These are phyloP conservation scores for Aquanectria penicillioides DNA, from an alignment of 2,329 filamentous ascomycete species.

Conservation along the genomic window DNA sequence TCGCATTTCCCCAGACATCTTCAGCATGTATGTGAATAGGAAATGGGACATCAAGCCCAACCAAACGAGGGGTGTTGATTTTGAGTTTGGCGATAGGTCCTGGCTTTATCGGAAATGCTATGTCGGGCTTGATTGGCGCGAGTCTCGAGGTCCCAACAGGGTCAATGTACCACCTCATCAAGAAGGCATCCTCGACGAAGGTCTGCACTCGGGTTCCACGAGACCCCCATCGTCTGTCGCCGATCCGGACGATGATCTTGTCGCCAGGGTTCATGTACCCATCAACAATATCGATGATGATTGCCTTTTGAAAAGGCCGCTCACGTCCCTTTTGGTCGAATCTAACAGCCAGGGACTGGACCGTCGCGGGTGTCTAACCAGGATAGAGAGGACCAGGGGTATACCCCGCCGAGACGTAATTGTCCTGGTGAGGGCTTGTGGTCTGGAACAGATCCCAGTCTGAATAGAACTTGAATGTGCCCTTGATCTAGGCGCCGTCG, in stretches of 20 bases:
- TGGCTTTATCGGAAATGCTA: slow-evolving; percentile 38
- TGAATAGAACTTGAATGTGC: slow-evolving; percentile 51
- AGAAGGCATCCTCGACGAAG: slow-evolving; percentile 47
- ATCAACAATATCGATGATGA: slow-evolving; percentile 49
- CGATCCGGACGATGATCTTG: slow-evolving; percentile 46
- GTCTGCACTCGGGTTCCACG: slow-evolving; percentile 47
- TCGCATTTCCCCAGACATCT: slow-evolving; percentile 11
- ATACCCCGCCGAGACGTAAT: slow-evolving; percentile 49
- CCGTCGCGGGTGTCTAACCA: slow-evolving; percentile 46
- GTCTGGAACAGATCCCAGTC: slow-evolving; percentile 50
- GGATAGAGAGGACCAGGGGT: slow-evolving; percentile 35
- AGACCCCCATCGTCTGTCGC: slow-evolving; percentile 45
- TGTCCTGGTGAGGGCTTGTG: slow-evolving; percentile 41
- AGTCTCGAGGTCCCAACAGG: slow-evolving; percentile 49
- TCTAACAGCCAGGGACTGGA: slow-evolving; percentile 44
- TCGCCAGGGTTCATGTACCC: slow-evolving; percentile 50
- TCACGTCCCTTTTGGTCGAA: slow-evolving; percentile 53
- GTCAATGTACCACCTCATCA: slow-evolving; percentile 50
- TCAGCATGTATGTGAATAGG: slow-evolving; percentile 31
- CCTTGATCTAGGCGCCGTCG: slow-evolving; percentile 49
- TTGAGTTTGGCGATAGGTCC: slow-evolving; percentile 35
- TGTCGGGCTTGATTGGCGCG: slow-evolving; percentile 46
- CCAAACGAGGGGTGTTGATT: slow-evolving; percentile 32
- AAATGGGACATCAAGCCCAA: slow-evolving; percentile 29
- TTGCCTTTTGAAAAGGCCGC: slow-evolving; percentile 50